A percentile compares a stretch with the other conserved stretches of the same genome.
These are phyloP conservation scores for Delitschia confertaspora DNA, from an alignment of 495 filamentous ascomycete species.

Conservation along the genomic window DNA sequence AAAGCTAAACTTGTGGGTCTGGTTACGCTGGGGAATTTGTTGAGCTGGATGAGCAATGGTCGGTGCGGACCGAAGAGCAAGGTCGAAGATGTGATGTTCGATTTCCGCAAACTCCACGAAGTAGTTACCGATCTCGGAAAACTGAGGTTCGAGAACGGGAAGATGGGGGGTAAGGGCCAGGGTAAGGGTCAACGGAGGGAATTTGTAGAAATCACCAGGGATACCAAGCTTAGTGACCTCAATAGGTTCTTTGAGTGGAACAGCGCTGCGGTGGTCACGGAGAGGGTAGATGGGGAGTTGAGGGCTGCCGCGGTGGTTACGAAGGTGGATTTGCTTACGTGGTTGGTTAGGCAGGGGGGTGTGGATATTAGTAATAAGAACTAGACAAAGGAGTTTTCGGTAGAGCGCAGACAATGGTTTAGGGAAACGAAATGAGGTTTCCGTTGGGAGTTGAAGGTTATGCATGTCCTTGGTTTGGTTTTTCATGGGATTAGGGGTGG, in stretches of 20 bases:
- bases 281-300: constrained; percentile 49
- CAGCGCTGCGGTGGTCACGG: constrained; percentile 85
- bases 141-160: constrained; percentile 29
- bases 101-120: constrained; percentile 77
- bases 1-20: constrained; percentile 64
- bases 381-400: not conserved
- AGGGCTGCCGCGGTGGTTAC: constrained; percentile 87
- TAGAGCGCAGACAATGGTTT: not conserved
- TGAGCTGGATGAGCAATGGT: constrained; percentile 76
- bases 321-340: constrained; percentile 92
- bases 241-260: constrained; percentile 97
- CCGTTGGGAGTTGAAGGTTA: not conserved
- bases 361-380: not conserved
- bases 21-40: constrained; percentile 87
- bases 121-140: constrained; percentile 75
- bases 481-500: not conserved
- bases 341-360: constrained; percentile 71
- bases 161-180: constrained; percentile 38
- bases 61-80: constrained; percentile 61
- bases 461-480: not conserved
- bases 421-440: not conserved
- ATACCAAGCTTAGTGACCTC: constrained; percentile 73
- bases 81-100: constrained; percentile 90
- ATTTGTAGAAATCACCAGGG: constrained; percentile 88
- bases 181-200: constrained; percentile 33